phyloP scores from a whole-genome alignment of 176 grass and related monocot species.

The Metroxylon sagu region DNA sequence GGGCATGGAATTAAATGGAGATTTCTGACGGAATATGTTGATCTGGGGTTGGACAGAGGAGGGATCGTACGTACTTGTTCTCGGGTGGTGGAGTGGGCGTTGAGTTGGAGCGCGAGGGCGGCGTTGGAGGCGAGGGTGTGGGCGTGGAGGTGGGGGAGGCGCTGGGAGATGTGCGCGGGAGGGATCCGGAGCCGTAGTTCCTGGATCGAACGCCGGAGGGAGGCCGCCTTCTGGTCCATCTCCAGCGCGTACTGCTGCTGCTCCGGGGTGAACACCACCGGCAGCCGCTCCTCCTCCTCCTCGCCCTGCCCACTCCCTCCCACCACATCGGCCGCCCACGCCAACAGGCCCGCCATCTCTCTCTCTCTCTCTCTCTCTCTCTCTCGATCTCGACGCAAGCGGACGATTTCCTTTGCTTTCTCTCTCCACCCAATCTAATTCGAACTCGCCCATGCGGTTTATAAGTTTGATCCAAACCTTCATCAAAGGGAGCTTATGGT shows the following conservation, averaged over 20 bases:
- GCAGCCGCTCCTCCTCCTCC: conserved; percentile 32
- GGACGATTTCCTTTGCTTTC: no score
- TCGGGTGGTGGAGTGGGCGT: conserved; percentile 70
- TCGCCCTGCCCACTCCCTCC: conserved; percentile 39
- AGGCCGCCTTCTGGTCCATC: conserved; percentile 45
- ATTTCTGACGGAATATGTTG: neutral
- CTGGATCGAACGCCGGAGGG: conserved; percentile 62
- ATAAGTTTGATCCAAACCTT: no score
- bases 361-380: neutral
- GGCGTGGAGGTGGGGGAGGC: conserved; percentile 80
- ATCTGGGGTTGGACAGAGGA: neutral
- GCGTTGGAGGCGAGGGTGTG: conserved; percentile 82
- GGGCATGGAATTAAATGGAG: neutral
- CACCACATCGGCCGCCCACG: conserved; percentile 87
- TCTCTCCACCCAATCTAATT: no score
- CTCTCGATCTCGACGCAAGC: neutral
- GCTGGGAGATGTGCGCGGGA: conserved; percentile 64
- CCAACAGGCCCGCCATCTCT: conserved; percentile 70
- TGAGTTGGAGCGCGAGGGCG: conserved; percentile 71
- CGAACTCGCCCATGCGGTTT: no score
- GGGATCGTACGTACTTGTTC: conserved; percentile 35
- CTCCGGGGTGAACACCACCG: conserved; percentile 52
- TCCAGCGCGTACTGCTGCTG: conserved; percentile 58
- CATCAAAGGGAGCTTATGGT: no score
- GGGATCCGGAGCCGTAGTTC: conserved; percentile 76